Conservation (phyloP, 2,329 filamentous ascomycete species). For the Cytospora schulzeri region DNA sequence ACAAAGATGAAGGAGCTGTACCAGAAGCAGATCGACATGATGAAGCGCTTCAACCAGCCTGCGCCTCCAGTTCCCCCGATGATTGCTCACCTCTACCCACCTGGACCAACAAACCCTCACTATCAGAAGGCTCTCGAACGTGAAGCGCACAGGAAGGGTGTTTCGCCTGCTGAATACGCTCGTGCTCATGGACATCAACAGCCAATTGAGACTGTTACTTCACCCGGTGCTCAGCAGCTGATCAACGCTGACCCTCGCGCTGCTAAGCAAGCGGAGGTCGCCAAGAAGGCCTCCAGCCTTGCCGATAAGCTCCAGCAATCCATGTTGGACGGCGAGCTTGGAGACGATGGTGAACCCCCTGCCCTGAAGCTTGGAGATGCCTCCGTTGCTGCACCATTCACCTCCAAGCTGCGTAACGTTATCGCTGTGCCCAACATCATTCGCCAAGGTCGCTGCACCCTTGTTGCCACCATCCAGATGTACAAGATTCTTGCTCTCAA, state of each 20-base stretch:
- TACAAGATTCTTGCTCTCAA: slow-evolving; percentile 99
- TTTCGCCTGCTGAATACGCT: slow-evolving; percentile 61
- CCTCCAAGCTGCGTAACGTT: slow-evolving; percentile 95
- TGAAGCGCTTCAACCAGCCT: slow-evolving; percentile 94
- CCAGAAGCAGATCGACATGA: slow-evolving; percentile 89
- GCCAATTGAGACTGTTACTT: slow-evolving; percentile 64
- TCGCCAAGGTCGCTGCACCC: slow-evolving; percentile 92
- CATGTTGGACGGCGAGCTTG: slow-evolving; percentile 86
- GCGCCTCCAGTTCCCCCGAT: slow-evolving; percentile 86
- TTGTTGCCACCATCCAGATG: slow-evolving; percentile 99
- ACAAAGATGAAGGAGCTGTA: slow-evolving; percentile 99
- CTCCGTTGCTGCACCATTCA: slow-evolving; percentile 95
- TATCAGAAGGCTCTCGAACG: slow-evolving; percentile 89
- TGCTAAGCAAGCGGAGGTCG: slow-evolving; percentile 65
- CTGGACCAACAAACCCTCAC: slow-evolving; percentile 88
- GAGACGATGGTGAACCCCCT: slow-evolving; percentile 85
- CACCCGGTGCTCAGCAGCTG: slow-evolving; percentile 64
- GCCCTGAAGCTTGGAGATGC: slow-evolving; percentile 97
- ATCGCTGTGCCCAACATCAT: slow-evolving; percentile 98
- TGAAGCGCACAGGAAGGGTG: slow-evolving; percentile 78
- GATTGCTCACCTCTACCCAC: slow-evolving; percentile 93
- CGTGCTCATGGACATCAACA: slow-evolving; percentile 54
- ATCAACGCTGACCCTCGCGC: slow-evolving; percentile 57
- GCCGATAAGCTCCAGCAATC: slow-evolving; percentile 83
- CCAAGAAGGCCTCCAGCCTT: slow-evolving; percentile 73